These are phyloP conservation scores for Monosporascus sp. DNA, from an alignment of 2,329 filamentous ascomycete genomes.

Conservation along the genomic window DNA sequence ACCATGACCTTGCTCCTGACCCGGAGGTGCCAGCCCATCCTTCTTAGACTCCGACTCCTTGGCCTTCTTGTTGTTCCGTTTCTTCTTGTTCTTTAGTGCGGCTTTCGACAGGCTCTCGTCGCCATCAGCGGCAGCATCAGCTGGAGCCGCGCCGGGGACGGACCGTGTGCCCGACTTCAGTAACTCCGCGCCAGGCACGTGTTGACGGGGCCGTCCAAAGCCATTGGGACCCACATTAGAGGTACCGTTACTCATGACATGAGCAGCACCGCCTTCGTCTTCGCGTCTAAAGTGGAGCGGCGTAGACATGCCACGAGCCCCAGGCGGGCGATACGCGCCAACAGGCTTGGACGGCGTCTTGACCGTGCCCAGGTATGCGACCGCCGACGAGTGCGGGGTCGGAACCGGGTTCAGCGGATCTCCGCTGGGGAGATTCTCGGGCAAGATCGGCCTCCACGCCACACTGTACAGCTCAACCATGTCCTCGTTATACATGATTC, in stretches of 20 bases:
- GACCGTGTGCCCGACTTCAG: constrained; percentile 48
- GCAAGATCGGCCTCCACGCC: constrained; percentile 73
- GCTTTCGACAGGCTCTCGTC: constrained; percentile 77
- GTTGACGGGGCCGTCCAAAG: constrained; percentile 71
- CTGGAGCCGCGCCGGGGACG: constrained; percentile 63
- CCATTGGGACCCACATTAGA: constrained; percentile 67
- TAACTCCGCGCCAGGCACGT: constrained; percentile 81
- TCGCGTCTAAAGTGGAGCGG: constrained; percentile 96
- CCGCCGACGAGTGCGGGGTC: constrained; percentile 73
- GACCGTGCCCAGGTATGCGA: constrained; percentile 73
- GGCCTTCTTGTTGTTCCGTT: constrained; percentile 83
- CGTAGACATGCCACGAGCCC: constrained; percentile 81
- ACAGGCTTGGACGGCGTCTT: constrained; percentile 96
- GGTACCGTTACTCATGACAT: constrained; percentile 71
- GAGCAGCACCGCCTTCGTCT: constrained; percentile 90
- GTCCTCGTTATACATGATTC: constrained; percentile 91
- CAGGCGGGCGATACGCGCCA: constrained; percentile 93
- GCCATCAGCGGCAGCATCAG: constrained; percentile 54
- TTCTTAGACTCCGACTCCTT: constrained; percentile 69
- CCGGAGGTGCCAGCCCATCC: constrained; percentile 39
- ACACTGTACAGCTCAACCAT: constrained; percentile 93
- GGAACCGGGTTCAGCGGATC: constrained; percentile 73
- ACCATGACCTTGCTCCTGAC: constrained; percentile 34
- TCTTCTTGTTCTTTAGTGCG: constrained; percentile 97
- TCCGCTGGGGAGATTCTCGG: constrained; percentile 51